Percentiles rank a stretch among this genome's conserved stretches.
Conservation (phyloP, 768 basidiomycete species). For the Auricularia cornea region DNA sequence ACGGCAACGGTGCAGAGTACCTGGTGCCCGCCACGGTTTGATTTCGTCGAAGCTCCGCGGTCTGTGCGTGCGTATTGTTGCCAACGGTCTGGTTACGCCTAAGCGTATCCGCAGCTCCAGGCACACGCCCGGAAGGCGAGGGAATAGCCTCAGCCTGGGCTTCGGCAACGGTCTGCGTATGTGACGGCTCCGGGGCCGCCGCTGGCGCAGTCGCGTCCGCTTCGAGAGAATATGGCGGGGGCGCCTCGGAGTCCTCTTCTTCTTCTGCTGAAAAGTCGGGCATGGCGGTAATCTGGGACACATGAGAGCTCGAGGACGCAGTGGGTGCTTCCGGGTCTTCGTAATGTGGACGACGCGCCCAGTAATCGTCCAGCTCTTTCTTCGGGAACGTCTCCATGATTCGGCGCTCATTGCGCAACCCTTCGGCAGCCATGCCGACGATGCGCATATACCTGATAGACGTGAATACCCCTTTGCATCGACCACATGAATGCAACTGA, state of each 20-base stretch:
- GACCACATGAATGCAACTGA: slow-evolving; percentile 29
- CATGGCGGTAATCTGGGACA: neutral
- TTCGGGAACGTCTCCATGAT: slow-evolving; percentile 56
- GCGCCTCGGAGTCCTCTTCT: neutral
- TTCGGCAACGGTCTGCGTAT: neutral
- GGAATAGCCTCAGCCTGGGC: too few species aligned
- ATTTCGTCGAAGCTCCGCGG: neutral
- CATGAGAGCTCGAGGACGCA: neutral
- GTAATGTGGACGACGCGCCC: slow-evolving; percentile 47
- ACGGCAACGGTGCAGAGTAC: neutral
- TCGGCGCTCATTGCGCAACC: slow-evolving; percentile 52
- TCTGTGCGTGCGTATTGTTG: neutral
- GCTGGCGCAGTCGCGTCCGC: slow-evolving; percentile 19
- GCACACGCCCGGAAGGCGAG: neutral
- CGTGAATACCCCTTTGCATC: slow-evolving; percentile 1
- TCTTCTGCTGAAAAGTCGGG: neutral
- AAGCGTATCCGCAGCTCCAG: neutral
- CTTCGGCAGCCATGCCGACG: slow-evolving; percentile 62
- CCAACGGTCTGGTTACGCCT: neutral
- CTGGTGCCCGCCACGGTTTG: neutral
- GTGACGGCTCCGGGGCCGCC: neutral
- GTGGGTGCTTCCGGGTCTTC: neutral
- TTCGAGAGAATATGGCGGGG: slow-evolving; percentile 43
- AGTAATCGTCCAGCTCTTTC: slow-evolving; percentile 70
- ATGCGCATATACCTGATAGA: slow-evolving; percentile 65